These are phyloP conservation scores for Filosporella fistucella DNA, from an alignment of 495 filamentous ascomycete species.

Conservation along the genomic window DNA sequence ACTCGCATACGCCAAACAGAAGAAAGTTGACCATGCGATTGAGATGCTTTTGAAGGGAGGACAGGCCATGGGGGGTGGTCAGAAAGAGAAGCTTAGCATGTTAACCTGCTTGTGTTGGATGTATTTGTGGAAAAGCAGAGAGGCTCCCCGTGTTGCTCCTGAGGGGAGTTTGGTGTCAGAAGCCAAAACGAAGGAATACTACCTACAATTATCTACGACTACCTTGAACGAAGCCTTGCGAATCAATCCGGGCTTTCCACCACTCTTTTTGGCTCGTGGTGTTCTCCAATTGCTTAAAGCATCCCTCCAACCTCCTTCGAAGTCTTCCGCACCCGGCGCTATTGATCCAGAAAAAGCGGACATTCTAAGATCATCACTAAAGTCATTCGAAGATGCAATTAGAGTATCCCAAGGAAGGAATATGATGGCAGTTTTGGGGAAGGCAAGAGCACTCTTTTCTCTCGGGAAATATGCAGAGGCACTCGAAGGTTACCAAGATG, in stretches of 20 bases:
- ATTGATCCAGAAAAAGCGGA: conserved; percentile 75
- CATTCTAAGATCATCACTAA: conserved; percentile 73
- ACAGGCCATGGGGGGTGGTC: conserved; percentile 64
- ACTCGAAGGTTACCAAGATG: conserved; percentile 79
- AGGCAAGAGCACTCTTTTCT: conserved; percentile 77
- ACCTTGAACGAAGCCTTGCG: conserved; percentile 90
- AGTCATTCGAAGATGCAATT: conserved; percentile 90
- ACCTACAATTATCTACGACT: conserved; percentile 83
- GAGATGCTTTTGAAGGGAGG: conserved; percentile 86
- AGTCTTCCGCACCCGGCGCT: conserved; percentile 50
- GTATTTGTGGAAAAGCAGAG: conserved; percentile 84
- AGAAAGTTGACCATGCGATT: conserved; percentile 87
- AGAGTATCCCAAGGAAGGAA: conserved; percentile 79
- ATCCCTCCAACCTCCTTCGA: conserved; percentile 75
- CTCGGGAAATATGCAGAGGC: conserved; percentile 79
- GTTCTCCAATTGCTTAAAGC: conserved; percentile 84
- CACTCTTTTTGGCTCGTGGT: conserved; percentile 86
- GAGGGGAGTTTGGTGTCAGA: conserved; percentile 58
- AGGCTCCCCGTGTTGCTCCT: conserved; percentile 73
- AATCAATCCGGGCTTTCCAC: conserved; percentile 87
- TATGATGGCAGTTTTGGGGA: conserved; percentile 84
- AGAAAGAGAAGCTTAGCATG: conserved; percentile 81
- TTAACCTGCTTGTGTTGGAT: conserved; percentile 87
- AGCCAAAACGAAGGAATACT: conserved; percentile 84
- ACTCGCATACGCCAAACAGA: conserved; percentile 94